Conservation (phyloP, 345 rosid genomes). For the Gossypium longicalyx region DNA sequence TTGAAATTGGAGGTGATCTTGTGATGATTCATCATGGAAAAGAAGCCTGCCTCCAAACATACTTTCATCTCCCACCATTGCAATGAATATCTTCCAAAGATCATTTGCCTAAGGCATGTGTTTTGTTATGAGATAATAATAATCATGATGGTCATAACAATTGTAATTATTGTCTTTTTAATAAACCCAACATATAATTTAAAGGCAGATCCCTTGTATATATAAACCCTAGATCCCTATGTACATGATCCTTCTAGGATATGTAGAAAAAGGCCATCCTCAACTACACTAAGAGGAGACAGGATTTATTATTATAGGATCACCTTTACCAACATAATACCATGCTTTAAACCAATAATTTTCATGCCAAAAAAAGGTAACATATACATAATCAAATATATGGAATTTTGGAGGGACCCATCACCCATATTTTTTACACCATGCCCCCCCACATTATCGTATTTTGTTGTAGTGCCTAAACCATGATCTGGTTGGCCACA, state of each 20-base stretch:
- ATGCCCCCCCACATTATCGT: slow-evolving; percentile 18
- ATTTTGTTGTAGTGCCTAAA: slow-evolving; percentile 17
- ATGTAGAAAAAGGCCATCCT: background rate
- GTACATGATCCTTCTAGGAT: background rate
- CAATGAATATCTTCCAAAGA: slow-evolving; percentile 1
- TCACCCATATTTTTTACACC: background rate
- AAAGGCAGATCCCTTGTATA: background rate
- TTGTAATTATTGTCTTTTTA: slow-evolving; percentile 7
- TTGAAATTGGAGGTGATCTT: slow-evolving; percentile 1
- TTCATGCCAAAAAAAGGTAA: background rate
- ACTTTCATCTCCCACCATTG: background rate
- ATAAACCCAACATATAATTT: background rate
- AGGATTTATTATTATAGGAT: slow-evolving; percentile 32
- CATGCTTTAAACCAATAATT: slow-evolving; percentile 9
- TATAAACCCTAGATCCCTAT: background rate
- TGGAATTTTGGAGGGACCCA: slow-evolving; percentile 11
- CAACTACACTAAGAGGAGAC: slow-evolving; percentile 31
- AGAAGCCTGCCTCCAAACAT: background rate
- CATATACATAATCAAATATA: background rate
- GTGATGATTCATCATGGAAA: slow-evolving; percentile 1
- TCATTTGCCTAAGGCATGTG: slow-evolving; percentile 8
- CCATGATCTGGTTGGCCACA: slow-evolving; percentile 44
- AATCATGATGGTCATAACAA: slow-evolving; percentile 12
- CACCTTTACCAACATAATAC: slow-evolving; percentile 38
- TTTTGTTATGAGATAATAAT: background rate